Base-by-base conservation (phyloP, 139 green algal species). In the Chlorella ohadii region DNA sequence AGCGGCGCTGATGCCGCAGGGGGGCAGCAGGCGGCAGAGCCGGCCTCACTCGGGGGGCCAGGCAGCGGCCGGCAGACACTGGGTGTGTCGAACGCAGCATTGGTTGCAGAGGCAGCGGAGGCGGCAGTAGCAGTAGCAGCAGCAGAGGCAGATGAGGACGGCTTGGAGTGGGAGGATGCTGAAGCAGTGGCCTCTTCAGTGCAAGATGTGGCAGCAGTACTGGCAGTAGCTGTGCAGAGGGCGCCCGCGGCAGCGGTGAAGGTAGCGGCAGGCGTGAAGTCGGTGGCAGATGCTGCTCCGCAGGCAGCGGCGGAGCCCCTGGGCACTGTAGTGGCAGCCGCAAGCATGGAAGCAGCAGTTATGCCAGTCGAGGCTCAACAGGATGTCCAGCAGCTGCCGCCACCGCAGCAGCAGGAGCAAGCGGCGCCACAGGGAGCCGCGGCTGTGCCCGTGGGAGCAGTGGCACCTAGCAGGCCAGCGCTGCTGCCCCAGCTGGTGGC, bases 141-240 rank as follows among this genome's bases (percentile, higher is more conserved):
- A 79, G 65, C 4, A 13, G 80, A 75, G 34, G 82, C 78, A n/a
- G 72, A 89, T 34, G 47, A 78, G 6, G 67, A 56, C 63, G 57
- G 36, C 76, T 63, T 82, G 36, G 34, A 56, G 16, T 79, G 47
- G 72, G 72, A 79, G 47, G 72, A 79, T 51, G 47, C 47, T 11
- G 72, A 47, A 51, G 27, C 15, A 15, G 7, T 13, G 19, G 51
- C 51, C 15, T 22, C 51, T 13, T 22, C 12, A 4, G 51, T 59
- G 51, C 12, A 59, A 59, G 12, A 13, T 9, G 51, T 22, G 15
- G 51, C 51, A 59, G 51, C 44, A 51, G 44, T 9, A 51, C 7
- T 16, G 44, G 7, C 44, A 16, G 44, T 9, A 51, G 44, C 9
- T 9, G 7, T 51, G 44, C 44, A 6, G 7, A 9, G 44, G 9